Percentiles rank a stretch among this genome's conserved stretches.
Conservation (phyloP, 1,284 basidiomycete species). For the Irpex rosettiformis region DNA sequence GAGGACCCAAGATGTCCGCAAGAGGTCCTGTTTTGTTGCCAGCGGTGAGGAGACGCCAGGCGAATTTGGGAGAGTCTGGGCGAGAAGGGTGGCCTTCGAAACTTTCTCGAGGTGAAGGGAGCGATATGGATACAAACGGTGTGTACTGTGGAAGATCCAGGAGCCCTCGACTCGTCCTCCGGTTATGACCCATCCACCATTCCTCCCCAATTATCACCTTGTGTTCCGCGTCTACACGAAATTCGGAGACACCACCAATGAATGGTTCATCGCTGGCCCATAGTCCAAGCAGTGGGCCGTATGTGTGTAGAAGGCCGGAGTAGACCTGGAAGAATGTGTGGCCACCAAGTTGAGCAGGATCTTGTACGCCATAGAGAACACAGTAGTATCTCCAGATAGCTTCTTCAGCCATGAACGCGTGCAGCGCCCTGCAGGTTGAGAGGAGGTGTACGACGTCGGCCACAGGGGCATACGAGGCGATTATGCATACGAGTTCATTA, state of each 20-base stretch:
- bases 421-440: slow-evolving; percentile 19
- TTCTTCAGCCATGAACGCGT: slow-evolving; percentile 17
- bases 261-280: slow-evolving; percentile 15
- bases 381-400: slow-evolving; percentile 20
- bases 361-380: slow-evolving; percentile 8
- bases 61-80: too few species aligned
- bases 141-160: not conserved
- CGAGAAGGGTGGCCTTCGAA: too few species aligned
- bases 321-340: slow-evolving; percentile 8
- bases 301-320: slow-evolving; percentile 9
- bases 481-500: not conserved
- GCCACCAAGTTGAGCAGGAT: not conserved
- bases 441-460: slow-evolving; percentile 22
- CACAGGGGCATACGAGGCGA: not conserved
- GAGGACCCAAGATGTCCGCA: too few species aligned
- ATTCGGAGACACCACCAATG: slow-evolving; percentile 12
- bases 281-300: slow-evolving; percentile 11
- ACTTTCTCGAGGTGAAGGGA: too few species aligned
- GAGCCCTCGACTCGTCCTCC: not conserved
- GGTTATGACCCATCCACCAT: slow-evolving; percentile 3
- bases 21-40: too few species aligned
- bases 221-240: slow-evolving; percentile 3
- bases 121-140: too few species aligned
- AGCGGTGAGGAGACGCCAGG: too few species aligned
- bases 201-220: slow-evolving; percentile 10